Conservation (phyloP, 1,284 basidiomycete species). For the Fomitiporia mediterranea region DNA sequence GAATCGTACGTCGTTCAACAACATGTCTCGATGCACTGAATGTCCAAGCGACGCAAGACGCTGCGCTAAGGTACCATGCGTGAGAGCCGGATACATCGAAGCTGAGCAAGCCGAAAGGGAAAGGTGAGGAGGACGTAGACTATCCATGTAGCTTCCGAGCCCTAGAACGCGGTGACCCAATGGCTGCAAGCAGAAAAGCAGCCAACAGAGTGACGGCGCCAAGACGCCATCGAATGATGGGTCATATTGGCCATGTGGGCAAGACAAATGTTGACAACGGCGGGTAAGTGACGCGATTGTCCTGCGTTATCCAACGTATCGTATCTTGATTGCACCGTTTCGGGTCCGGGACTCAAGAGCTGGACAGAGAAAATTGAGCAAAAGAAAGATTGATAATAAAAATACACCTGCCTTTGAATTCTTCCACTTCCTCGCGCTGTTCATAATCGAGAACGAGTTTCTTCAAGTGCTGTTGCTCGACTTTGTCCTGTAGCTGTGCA, state of each 20-base stretch:
- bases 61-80: too few relatives aligned
- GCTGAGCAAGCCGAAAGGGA: too few relatives aligned
- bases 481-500: constrained; percentile 87
- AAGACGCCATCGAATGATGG: background rate
- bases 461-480: constrained; percentile 94
- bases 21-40: background rate
- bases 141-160: background rate
- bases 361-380: constrained; percentile 26
- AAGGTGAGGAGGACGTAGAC: background rate
- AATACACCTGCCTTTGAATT: constrained; percentile 55
- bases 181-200: background rate
- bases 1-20: too few relatives aligned
- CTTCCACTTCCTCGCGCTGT: constrained; percentile 79
- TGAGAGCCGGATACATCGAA: too few relatives aligned
- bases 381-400: background rate
- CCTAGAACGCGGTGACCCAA: background rate
- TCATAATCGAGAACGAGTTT: constrained; percentile 85
- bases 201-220: background rate
- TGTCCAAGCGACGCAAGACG: too few relatives aligned
- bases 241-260: background rate
- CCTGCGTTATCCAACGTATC: constrained; percentile 51
- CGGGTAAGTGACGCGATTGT: background rate
- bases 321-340: constrained; percentile 63
- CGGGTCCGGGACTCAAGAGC: constrained; percentile 66
- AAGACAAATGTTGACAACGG: background rate